Evolutionary conservation across 176 grass and related monocot species (phyloP), one percentile per base, ranked within the genome.

Genomic region (Hordeum marinum): DNA sequence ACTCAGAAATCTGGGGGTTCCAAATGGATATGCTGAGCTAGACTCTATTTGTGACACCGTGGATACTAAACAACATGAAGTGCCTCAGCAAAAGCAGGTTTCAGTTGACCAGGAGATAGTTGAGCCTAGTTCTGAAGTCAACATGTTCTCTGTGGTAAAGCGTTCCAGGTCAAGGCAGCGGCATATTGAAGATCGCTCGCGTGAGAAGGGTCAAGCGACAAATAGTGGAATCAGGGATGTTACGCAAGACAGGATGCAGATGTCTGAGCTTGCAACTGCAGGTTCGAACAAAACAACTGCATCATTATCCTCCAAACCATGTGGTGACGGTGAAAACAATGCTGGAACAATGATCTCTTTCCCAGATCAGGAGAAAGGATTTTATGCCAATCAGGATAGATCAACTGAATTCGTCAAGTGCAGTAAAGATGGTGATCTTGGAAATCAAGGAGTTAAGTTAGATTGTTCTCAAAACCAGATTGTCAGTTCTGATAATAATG

Each of bases 121-220:
- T 5, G 70, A 91, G 61, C 37, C 61, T 55, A 85, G 63, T 85
- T 41, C 18, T 63, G 93, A 26, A 32, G 63, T 66, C 82, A 85
- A 74, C 67, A 57, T 84, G 13, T 82, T 92, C 75, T 79, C 87
- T 70, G 87, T 78, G 72, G 83, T 90, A 82, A 90, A 92, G 71
- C 87, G 88, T 77, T 92, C 89, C 57, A 95, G 86, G 89, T 92
- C 88, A 54, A 92, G 93, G 42, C 89, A 95, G 80, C 83, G 42
- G 17, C 72, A 54, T 66, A 80, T 95, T 73, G 75, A 86, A 76
- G 83, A 85, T 45, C 40, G 76, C 23, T 72, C 76, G 24, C 46
- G 20, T 84, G 69, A 39, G 72, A 82, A 69, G 60, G 57, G 68
- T 80, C 37, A 90, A 71, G 23, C 32, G 75, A 58, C 78, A 64